A percentile compares a stretch with the other conserved stretches of the same genome.
Conservation (phyloP, 2,329 filamentous ascomycete genomes). For the Huntiella moniliformis region DNA sequence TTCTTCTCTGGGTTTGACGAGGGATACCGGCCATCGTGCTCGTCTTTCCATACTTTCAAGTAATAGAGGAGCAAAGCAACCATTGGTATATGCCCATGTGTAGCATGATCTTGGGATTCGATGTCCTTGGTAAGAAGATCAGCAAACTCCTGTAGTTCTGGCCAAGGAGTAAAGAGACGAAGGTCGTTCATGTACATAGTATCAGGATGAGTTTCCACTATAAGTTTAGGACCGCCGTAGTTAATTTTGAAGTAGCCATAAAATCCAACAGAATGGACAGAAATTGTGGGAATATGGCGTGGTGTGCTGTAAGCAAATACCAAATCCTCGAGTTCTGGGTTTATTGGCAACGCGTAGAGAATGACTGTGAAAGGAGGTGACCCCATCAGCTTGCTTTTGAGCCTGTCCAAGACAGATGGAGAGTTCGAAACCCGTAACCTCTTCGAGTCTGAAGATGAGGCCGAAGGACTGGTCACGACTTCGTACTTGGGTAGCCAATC, state of each 20-base stretch:
- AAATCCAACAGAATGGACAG: slow-evolving; percentile 79
- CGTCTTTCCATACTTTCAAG: slow-evolving; percentile 59
- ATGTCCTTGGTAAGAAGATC: slow-evolving; percentile 48
- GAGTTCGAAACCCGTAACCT: slow-evolving; percentile 8
- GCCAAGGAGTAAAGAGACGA: slow-evolving; percentile 69
- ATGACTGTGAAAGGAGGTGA: slow-evolving; percentile 31
- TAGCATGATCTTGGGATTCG: slow-evolving; percentile 51
- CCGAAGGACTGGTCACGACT: neutral
- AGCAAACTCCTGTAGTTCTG: slow-evolving; percentile 53
- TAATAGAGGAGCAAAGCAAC: slow-evolving; percentile 67
- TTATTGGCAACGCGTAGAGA: slow-evolving; percentile 34
- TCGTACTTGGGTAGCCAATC: slow-evolving; percentile 37
- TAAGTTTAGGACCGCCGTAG: slow-evolving; percentile 63
- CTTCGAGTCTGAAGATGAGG: slow-evolving; percentile 15
- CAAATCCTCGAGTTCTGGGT: slow-evolving; percentile 23
- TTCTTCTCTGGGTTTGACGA: slow-evolving; percentile 68
- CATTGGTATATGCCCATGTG: slow-evolving; percentile 85
- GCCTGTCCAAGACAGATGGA: slow-evolving; percentile 15
- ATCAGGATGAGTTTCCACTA: slow-evolving; percentile 91
- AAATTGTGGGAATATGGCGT: slow-evolving; percentile 54
- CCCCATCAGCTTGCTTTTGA: slow-evolving; percentile 22
- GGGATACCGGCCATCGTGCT: slow-evolving; percentile 50
- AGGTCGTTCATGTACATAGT: slow-evolving; percentile 70
- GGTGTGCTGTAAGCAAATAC: slow-evolving; percentile 30
- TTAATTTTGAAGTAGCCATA: slow-evolving; percentile 74